Conservation (phyloP, 2,329 filamentous ascomycete genomes). For the Pseudocercospora crystallina region DNA sequence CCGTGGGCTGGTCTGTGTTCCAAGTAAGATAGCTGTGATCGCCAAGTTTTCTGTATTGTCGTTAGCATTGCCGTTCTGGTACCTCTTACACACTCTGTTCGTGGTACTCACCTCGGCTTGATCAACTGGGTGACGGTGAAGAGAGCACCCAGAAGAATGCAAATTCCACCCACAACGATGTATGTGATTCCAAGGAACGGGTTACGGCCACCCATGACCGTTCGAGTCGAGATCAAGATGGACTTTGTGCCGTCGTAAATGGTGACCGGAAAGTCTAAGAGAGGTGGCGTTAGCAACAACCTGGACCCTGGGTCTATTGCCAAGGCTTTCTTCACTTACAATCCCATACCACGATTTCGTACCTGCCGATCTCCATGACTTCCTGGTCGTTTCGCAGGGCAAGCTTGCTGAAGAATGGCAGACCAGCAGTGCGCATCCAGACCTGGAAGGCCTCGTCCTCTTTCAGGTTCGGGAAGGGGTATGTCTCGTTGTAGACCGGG, state of each 20-base stretch:
- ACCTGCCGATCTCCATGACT: conserved; percentile 68
- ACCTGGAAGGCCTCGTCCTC: conserved; percentile 86
- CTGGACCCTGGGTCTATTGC: conserved; percentile 10
- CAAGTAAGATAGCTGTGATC: conserved; percentile 97
- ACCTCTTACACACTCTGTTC: conserved; percentile 9
- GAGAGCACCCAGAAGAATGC: conserved; percentile 80
- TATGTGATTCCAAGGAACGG: conserved; percentile 96
- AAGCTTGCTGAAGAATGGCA: conserved; percentile 93
- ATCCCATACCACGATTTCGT: conserved; percentile 73
- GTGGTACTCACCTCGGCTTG: conserved; percentile 73
- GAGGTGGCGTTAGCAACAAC: conserved; percentile 13
- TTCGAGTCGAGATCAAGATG: conserved; percentile 83
- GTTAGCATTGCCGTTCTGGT: too few relatives aligned
- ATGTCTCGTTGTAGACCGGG: conserved; percentile 67
- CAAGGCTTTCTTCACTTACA: conserved; percentile 58
- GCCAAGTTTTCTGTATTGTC: conserved; percentile 74
- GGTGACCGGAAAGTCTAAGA: conserved; percentile 73
- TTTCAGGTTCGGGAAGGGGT: conserved; percentile 69
- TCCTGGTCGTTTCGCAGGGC: conserved; percentile 76
- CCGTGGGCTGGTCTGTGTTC: conserved; percentile 72
- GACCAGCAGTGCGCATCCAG: conserved; percentile 96
- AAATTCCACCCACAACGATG: conserved; percentile 88
- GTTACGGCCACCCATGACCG: conserved; percentile 92
- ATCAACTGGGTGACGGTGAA: conserved; percentile 91
- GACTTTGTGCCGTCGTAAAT: conserved; percentile 85